These are phyloP conservation scores for Malassezia brasiliensis DNA, from an alignment of 1,284 basidiomycete species.

Conservation along the genomic window DNA sequence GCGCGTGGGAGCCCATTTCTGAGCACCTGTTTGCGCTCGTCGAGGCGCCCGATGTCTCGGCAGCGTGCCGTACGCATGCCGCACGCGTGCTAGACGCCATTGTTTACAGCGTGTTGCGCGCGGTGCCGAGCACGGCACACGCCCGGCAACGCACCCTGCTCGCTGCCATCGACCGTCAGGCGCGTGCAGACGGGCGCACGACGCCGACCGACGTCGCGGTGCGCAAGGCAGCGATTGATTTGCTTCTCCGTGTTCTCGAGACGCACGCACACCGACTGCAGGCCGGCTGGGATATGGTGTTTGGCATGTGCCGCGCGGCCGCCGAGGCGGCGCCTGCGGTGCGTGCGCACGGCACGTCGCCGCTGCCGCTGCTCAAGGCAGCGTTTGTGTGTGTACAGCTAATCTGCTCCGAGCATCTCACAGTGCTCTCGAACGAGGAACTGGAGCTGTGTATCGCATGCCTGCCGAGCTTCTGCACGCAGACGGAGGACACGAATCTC, in stretches of 20 bases:
- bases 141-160: conserved; percentile 65
- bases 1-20: conserved; percentile 77
- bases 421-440: conserved; percentile 67
- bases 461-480: conserved; percentile 77
- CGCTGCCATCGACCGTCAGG: conserved; percentile 68
- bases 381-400: conserved; percentile 88
- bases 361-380: conserved; percentile 58
- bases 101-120: conserved; percentile 58
- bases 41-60: conserved; percentile 55
- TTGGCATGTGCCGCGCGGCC: conserved; percentile 57
- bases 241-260: conserved; percentile 73
- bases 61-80: conserved; percentile 75
- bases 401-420: conserved; percentile 78
- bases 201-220: conserved; percentile 57
- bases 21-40: conserved; percentile 51
- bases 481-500: conserved; percentile 82
- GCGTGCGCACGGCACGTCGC: conserved; percentile 19
- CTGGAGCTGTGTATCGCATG: conserved; percentile 78
- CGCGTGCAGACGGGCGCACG: conserved; percentile 55
- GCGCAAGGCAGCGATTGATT: conserved; percentile 74
- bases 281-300: conserved; percentile 84
- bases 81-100: conserved; percentile 74
- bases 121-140: conserved; percentile 55
- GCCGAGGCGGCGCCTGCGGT: conserved; percentile 17
- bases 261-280: conserved; percentile 79